Evolutionary conservation across 345 rosid genomes (phyloP).

Genomic region (Hibiscus trionum): DNA sequence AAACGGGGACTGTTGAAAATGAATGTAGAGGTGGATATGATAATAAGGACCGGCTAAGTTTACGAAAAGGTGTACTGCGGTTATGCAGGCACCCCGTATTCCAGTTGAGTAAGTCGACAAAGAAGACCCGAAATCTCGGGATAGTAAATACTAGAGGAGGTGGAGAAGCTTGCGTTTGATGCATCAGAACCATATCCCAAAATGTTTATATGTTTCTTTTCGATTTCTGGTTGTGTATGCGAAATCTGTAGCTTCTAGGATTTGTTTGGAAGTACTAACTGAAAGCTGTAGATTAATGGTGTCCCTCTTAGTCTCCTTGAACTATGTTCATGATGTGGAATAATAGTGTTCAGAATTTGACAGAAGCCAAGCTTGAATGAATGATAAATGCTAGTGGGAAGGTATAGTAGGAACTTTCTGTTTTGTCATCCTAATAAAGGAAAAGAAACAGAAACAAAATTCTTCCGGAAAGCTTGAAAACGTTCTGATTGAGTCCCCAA

Average conservation of each 20-base stretch:
- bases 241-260: neutral
- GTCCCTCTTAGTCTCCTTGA: neutral
- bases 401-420: too few relatives aligned
- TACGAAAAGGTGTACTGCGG: constrained; percentile 54
- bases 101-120: constrained; percentile 49
- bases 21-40: constrained; percentile 22
- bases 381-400: too few relatives aligned
- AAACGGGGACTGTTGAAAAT: constrained; percentile 19
- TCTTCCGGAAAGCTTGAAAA: too few relatives aligned
- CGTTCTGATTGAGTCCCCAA: too few relatives aligned
- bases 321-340: neutral
- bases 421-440: too few relatives aligned
- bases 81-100: constrained; percentile 66
- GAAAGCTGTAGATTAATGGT: constrained; percentile 8
- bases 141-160: constrained; percentile 47
- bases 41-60: constrained; percentile 37
- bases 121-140: constrained; percentile 36
- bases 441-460: too few relatives aligned
- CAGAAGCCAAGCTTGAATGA: too few relatives aligned
- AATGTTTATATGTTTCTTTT: constrained; percentile 6
- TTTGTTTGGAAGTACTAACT: constrained; percentile 17
- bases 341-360: neutral
- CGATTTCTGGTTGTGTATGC: constrained; percentile 6
- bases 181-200: neutral
- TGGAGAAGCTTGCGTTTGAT: constrained; percentile 40